Conservation (phyloP, 2,329 filamentous ascomycete genomes). For the Dactylellina drechsleri region DNA sequence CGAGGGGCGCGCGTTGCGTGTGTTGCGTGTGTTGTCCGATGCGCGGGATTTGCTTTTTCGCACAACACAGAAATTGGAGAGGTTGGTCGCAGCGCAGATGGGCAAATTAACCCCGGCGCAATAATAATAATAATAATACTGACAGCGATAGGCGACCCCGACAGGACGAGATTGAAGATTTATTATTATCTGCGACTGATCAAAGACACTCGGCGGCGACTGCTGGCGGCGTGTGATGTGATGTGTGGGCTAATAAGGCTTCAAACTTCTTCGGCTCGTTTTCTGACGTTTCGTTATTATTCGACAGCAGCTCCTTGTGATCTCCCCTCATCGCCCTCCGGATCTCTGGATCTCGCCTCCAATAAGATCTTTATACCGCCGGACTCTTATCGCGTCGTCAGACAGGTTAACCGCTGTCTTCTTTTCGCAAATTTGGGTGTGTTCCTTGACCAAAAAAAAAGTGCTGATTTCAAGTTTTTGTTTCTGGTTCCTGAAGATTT, state of each 20-base stretch:
- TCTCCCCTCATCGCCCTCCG: conserved; percentile 47
- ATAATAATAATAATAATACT: too few species aligned
- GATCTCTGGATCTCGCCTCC: conserved; percentile 27
- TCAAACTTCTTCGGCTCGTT: neutral
- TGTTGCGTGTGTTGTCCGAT: conserved; percentile 43
- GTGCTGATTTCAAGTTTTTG: neutral
- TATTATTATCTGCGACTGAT: neutral
- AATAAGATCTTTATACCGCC: conserved; percentile 16
- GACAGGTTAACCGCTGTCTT: neutral
- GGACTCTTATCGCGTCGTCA: conserved; percentile 11
- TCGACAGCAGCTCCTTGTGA: conserved; percentile 39
- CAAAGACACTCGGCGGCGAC: neutral
- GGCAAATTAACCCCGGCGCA: neutral
- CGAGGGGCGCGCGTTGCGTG: conserved; percentile 47
- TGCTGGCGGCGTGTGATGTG: neutral
- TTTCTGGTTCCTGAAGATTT: neutral
- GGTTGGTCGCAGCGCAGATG: conserved; percentile 16
- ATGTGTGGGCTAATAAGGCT: too few species aligned
- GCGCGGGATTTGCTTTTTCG: conserved; percentile 48
- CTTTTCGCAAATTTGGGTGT: conserved; percentile 9
- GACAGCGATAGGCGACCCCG: neutral
- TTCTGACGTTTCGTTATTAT: conserved; percentile 21
- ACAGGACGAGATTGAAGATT: too few species aligned
- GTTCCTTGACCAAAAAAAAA: too few species aligned
- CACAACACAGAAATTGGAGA: conserved; percentile 50